Evolutionary conservation across 768 basidiomycete species (phyloP), one percentile per base, ranked within the genome.

Genomic region (Xanthoconium stramineum): DNA sequence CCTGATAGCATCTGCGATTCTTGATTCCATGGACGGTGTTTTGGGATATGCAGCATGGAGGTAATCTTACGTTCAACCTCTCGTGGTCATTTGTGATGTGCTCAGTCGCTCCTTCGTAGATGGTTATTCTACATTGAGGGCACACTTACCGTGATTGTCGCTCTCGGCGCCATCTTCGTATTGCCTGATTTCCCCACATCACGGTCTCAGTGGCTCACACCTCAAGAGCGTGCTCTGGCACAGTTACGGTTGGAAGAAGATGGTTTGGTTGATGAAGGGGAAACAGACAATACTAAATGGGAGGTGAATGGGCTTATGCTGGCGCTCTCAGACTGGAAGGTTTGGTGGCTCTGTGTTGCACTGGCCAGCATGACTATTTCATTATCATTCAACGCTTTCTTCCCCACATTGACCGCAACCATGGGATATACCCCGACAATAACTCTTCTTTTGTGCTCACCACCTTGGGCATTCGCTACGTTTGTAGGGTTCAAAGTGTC

Each of bases 51-150:
- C 85, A 11, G 87, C 86, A 0, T 94, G 91, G 91, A 75, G 86
- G 81, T 87, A 67, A 69, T 77, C 13, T 1, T 9, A 8, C 6
- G 19, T 17, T n/a, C 35, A 19, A 30, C 24, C 2, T 24, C 4
- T 24, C 24, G 4, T 24, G 24, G 15, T 33, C 9, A 15, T 38
- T 47, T 10, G 15, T 33, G 4, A 38, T 3, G 17, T 38, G 38
- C 52, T 56, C 3, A 28, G 44, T 33, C 11, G 8, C 15, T 32
- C n/a, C 42, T 54, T 17, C 55, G 40, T 56, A 86, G 86, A 64
- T 91, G 87, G 86, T 74, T 89, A 14, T 89, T 89, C 73, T 87
- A 78, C 62, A 76, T 87, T 33, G 86, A 87, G 71, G 86, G 86
- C 32, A 69, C 75, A 10, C 63, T 86, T 50, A 88, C 81, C 8